Conservation (phyloP, 352 stramenopile genomes). For the Phytophthora lateralis region DNA sequence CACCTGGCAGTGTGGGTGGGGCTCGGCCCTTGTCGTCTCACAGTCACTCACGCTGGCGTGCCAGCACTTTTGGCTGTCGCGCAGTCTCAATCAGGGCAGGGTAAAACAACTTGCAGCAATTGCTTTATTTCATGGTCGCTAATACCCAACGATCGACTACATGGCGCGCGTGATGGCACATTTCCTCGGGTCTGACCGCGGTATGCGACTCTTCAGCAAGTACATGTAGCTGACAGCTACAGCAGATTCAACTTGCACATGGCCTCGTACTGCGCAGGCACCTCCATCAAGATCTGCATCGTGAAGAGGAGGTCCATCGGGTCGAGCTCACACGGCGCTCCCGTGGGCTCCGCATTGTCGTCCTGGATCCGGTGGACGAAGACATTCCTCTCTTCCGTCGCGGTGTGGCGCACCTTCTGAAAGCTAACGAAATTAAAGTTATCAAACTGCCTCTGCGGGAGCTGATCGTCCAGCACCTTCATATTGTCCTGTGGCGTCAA, state of each 20-base stretch:
- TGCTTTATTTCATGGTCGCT: conserved; percentile 21
- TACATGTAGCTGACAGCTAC: too few species aligned
- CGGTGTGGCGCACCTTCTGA: conserved; percentile 64
- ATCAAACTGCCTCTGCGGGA: conserved; percentile 72
- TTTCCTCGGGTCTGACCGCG: conserved; percentile 2
- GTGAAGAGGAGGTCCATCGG: conserved; percentile 43
- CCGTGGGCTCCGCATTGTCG: conserved; percentile 19
- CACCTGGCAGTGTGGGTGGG: neutral
- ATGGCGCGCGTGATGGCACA: neutral
- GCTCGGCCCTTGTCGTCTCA: conserved; percentile 1
- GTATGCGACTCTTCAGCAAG: neutral
- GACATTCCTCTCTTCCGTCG: conserved; percentile 39
- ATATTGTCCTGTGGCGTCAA: conserved; percentile 63
- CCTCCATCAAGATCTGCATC: conserved; percentile 48
- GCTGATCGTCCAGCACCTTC: conserved; percentile 72
- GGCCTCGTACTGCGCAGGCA: conserved; percentile 44
- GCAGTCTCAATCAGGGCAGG: too few species aligned
- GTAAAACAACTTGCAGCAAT: conserved; percentile 5
- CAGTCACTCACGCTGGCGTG: conserved; percentile 20
- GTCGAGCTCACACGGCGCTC: conserved; percentile 24
- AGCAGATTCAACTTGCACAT: conserved; percentile 61
- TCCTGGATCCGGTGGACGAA: conserved; percentile 28
- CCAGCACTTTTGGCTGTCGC: conserved; percentile 6
- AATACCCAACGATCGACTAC: neutral
- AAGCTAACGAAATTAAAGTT: conserved; percentile 89